These are phyloP conservation scores for Knufia petricola DNA, from an alignment of 2,329 filamentous ascomycete species.

Conservation along the genomic window DNA sequence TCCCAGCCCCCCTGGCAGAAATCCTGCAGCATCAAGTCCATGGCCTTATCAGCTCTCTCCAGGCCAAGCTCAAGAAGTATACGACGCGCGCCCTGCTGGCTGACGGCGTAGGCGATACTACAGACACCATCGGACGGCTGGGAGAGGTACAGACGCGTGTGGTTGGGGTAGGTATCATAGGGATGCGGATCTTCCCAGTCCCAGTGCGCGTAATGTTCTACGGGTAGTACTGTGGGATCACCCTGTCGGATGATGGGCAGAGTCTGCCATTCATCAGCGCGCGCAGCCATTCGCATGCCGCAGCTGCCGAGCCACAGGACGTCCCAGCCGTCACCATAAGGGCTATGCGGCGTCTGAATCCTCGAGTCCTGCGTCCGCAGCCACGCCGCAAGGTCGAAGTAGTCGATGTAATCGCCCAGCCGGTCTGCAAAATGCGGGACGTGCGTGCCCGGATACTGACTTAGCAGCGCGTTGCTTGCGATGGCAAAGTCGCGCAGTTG, in stretches of 20 bases:
- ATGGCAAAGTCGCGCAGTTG: conserved; percentile 36
- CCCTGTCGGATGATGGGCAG: conserved; percentile 9
- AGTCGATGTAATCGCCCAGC: background rate
- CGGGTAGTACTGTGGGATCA: conserved; percentile 25
- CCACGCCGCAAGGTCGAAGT: background rate
- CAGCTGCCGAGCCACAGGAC: conserved; percentile 33
- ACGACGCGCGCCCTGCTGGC: conserved; percentile 17
- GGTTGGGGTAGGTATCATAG: conserved; percentile 13
- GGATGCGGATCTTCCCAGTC: conserved; percentile 14
- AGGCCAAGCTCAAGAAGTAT: conserved; percentile 9
- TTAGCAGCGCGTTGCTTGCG: background rate
- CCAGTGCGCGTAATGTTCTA: conserved; percentile 15
- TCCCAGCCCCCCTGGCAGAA: background rate
- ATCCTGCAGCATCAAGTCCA: conserved; percentile 7
- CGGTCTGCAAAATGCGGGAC: background rate
- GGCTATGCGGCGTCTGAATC: conserved; percentile 23
- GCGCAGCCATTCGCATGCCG: conserved; percentile 12
- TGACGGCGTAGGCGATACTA: conserved; percentile 19
- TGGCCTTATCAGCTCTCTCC: background rate
- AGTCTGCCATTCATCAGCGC: background rate
- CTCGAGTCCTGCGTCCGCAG: background rate
- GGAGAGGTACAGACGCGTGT: conserved; percentile 13
- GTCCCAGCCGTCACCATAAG: conserved; percentile 30
- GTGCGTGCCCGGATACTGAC: background rate
- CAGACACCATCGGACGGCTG: conserved; percentile 11